phyloP scores from a whole-genome alignment of 1,284 basidiomycete species.

The Pseudozyma flocculosa region DNA sequence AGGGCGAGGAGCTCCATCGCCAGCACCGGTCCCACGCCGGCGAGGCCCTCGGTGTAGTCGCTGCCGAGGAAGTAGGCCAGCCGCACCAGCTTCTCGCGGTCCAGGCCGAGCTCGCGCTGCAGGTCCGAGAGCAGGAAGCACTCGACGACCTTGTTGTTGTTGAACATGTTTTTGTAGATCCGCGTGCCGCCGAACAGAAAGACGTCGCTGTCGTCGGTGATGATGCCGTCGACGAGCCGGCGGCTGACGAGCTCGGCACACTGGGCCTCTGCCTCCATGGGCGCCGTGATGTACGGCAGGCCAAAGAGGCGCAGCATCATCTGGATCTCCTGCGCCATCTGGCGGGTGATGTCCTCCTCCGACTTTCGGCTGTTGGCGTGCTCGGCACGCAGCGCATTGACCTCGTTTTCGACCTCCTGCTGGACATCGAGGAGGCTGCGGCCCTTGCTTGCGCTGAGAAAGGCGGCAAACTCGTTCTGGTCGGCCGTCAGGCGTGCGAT shows the following conservation, averaged over 20 bases:
- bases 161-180: conserved; percentile 99
- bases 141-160: conserved; percentile 96
- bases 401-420: conserved; percentile 88
- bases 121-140: conserved; percentile 86
- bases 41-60: conserved; percentile 95
- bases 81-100: conserved; percentile 80
- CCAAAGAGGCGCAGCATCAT: conserved; percentile 80
- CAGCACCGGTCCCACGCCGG: conserved; percentile 90
- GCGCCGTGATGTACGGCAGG: conserved; percentile 96
- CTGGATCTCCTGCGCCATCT: conserved; percentile 96
- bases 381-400: conserved; percentile 76
- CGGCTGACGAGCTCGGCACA: conserved; percentile 87
- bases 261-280: conserved; percentile 98
- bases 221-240: conserved; percentile 90
- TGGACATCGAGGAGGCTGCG: conserved; percentile 64
- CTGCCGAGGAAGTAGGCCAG: conserved; percentile 92
- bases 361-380: conserved; percentile 85
- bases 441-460: conserved; percentile 79
- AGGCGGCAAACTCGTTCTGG: conserved; percentile 69
- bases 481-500: conserved; percentile 64
- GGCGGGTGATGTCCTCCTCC: conserved; percentile 89
- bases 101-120: conserved; percentile 81
- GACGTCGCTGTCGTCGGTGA: conserved; percentile 98
- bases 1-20: conserved; percentile 73
- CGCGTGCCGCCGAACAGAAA: conserved; percentile 93